phyloP scores from a whole-genome alignment of 805 yeast genomes.

The Starmerella scarabaei region DNA sequence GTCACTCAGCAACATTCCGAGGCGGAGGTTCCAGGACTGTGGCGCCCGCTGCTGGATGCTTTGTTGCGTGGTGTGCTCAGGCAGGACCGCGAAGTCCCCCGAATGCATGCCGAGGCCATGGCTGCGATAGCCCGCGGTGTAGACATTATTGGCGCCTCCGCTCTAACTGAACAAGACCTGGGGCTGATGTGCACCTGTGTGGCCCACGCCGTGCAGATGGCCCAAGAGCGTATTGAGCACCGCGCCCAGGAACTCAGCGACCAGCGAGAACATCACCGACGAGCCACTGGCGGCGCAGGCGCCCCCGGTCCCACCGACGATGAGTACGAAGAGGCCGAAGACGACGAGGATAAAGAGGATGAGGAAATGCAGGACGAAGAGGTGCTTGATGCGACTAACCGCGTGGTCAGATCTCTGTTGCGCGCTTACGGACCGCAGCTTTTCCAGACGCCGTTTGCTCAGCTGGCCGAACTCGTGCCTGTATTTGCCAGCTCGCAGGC shows the following conservation, averaged over 20 bases:
- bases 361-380: slow-evolving; percentile 82
- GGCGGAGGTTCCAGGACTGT: slow-evolving; percentile 38
- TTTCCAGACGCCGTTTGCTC: slow-evolving; percentile 3
- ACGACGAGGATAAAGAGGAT: slow-evolving; percentile 73
- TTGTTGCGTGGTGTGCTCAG: slow-evolving; percentile 49
- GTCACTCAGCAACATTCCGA: slow-evolving; percentile 48
- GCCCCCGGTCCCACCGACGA: slow-evolving; percentile 21
- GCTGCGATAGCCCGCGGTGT: slow-evolving; percentile 55
- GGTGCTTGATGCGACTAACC: slow-evolving; percentile 70
- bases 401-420: slow-evolving; percentile 58
- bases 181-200: slow-evolving; percentile 46
- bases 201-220: slow-evolving; percentile 47
- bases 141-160: slow-evolving; percentile 50
- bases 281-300: slow-evolving; percentile 13
- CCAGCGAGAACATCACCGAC: background rate
- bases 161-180: slow-evolving; percentile 39
- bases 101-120: slow-evolving; percentile 66
- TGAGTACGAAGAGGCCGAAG: slow-evolving; percentile 59
- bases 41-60: slow-evolving; percentile 58
- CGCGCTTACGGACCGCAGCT: slow-evolving; percentile 37
- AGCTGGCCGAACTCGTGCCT: slow-evolving; percentile 36
- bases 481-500: slow-evolving; percentile 45
- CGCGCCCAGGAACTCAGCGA: slow-evolving; percentile 24
- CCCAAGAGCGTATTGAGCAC: slow-evolving; percentile 55
- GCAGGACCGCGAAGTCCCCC: slow-evolving; percentile 65